A percentile compares a stretch with the other conserved stretches of the same genome.
These are phyloP conservation scores for Pseudohalonectria lignicola DNA, from an alignment of 2,329 filamentous ascomycete genomes.

Conservation along the genomic window DNA sequence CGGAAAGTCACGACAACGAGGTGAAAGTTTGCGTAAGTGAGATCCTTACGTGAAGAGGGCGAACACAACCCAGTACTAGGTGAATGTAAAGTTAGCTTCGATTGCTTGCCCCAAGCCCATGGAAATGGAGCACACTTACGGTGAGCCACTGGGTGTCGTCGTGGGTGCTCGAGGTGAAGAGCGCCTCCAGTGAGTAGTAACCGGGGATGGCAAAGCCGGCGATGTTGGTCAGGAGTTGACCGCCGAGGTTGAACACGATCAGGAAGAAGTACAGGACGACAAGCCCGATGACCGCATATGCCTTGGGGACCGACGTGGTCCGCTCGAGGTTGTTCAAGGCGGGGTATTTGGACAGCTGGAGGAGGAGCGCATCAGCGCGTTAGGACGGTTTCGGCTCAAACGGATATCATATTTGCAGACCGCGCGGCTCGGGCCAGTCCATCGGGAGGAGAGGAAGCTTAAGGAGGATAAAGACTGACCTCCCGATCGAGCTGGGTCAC, in stretches of 20 bases:
- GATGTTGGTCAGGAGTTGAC: constrained; percentile 78
- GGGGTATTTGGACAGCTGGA: constrained; percentile 75
- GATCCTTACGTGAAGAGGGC: constrained; percentile 58
- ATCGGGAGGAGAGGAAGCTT: background rate
- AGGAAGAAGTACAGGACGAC: constrained; percentile 79
- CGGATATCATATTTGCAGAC: background rate
- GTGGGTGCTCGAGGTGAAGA: constrained; percentile 59
- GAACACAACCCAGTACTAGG: constrained; percentile 79
- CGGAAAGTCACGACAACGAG: too few relatives aligned
- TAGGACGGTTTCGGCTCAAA: too few relatives aligned
- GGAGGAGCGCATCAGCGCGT: background rate
- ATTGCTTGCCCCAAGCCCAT: too few relatives aligned
- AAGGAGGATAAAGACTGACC: constrained; percentile 38
- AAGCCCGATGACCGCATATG: constrained; percentile 69
- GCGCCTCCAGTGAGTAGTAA: constrained; percentile 72
- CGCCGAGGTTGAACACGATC: constrained; percentile 85
- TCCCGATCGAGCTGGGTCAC: constrained; percentile 73
- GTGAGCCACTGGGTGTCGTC: constrained; percentile 78
- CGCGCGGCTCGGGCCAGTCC: too few relatives aligned
- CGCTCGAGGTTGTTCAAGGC: constrained; percentile 77
- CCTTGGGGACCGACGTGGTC: constrained; percentile 73
- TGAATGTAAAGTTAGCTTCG: too few relatives aligned
- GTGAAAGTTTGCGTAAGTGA: background rate
- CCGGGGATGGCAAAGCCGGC: constrained; percentile 74
- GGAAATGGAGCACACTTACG: constrained; percentile 30